Evolutionary conservation across 148 eudicot species (phyloP), one percentile per base, ranked within the genome.

Genomic region (Hydrangea macrophylla): DNA sequence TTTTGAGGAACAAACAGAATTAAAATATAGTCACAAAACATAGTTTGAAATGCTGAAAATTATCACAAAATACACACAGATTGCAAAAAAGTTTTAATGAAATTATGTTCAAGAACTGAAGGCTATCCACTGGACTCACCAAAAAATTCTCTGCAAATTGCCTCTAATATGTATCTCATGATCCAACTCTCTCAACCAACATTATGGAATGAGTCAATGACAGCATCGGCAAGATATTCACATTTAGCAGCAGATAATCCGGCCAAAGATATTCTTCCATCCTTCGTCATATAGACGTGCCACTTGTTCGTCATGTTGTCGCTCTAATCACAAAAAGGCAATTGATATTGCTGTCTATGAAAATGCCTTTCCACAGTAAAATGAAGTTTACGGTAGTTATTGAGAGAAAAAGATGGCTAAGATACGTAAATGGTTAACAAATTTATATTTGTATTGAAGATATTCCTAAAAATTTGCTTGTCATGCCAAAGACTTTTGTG

Each of bases 231-330:
- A 72, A 93, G 92, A 75, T 93, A 90, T 67, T 93, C 95, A 40
- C 97, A 93, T 77, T 93, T 93, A 39, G 92, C 96, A 17, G 86
- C 56, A 62, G 98, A 93, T 59, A 93, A 76, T 65, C 98, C 96
- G 24, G 98, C 95, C 67, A 93, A 75, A 18, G 98, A 93, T 73
- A 93, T 90, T 76, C 98, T 90, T 64, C 98, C 98, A 23, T 93
- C 98, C 76, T 93, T 93, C 26, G 96, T 90, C 98, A 93, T 90
- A 92, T 90, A 88, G 18, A 93, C 79, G 22, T 93, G 96, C 98
- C 98, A 93, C 78, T 93, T 93, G 60, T 81, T 65, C 11, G 95
- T 83, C 98, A 93, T 93, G 76, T 88, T 93, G 31, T 93, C 98
- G 44, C 95, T 90, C 98, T 93, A 84, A n/a, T 64, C 33, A 68